Base-by-base conservation (phyloP, 129 eudicot genomes). In the Flaveria linearis region DNA sequence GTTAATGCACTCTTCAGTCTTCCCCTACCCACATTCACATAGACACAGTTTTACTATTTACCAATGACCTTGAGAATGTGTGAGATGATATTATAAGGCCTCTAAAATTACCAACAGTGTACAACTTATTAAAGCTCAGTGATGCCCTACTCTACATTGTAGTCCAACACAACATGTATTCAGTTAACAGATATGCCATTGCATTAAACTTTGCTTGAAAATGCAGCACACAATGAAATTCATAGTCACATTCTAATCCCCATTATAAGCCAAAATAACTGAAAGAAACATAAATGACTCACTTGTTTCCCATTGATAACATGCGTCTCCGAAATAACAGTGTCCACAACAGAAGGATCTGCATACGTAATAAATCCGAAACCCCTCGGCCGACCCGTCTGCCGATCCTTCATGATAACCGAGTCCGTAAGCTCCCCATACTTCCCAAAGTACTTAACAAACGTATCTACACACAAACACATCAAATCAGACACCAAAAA, bases 371-470 rank as follows among this genome's bases (percentile, higher is more conserved):
- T 86, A 67, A 93, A 90, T 69, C 98, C 98, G 26, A 93, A 93
- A 0, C 98, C 97, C 81, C 97, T 80, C 1, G 98, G 98, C 42
- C 96, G 81, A 71, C 98, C 97, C 0, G 97, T 90, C 51, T 78
- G 86, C 33, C 96, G 81, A 58, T 93, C 98, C 63, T 93, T 93
- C 97, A 93, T 90, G 7, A 93, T 91, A 25, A 93, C 98, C 41
- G 96, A 88, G 68, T 93, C 97, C 1, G 92, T 87, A 45, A 93
- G 87, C 82, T 90, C 98, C n/a, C 98, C 98, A 82, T 93, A 91
- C 86, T 91, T 88, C 7, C 87, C 98, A 73, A 91, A 93, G 77
- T 93, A 87, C 87, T 88, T 87, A 28, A 88, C 94, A 30, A 93
- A 93, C n/a, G 85, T 74, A 46, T 88, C 98, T 91, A 63, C 30